These are phyloP conservation scores for Lactifluus subvellereus DNA, from an alignment of 768 basidiomycete genomes.

Conservation along the genomic window DNA sequence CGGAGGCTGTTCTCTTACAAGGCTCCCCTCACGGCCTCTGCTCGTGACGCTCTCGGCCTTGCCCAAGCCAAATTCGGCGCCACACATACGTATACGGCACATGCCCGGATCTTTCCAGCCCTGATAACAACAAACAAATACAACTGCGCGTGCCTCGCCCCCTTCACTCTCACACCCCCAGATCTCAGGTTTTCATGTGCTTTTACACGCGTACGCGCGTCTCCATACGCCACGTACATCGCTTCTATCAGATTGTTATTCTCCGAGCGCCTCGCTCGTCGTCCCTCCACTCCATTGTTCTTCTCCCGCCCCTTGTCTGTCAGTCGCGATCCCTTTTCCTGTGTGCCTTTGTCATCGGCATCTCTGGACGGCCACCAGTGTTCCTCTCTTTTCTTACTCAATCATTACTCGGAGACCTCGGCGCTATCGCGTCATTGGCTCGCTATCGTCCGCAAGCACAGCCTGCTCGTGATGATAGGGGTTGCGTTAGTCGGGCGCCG, in stretches of 20 bases:
- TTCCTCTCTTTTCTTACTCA: conserved; percentile 1
- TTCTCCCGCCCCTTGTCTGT: background rate
- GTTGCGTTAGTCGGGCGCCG: conserved; percentile 20
- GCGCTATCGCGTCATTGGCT: background rate
- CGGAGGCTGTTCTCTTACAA: background rate
- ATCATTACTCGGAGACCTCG: background rate
- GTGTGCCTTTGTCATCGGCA: background rate
- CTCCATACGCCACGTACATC: conserved; percentile 17
- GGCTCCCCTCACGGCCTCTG: background rate
- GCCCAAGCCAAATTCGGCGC: conserved; percentile 11
- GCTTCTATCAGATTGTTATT: conserved; percentile 22
- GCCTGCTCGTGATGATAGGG: conserved; percentile 11
- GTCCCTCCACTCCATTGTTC: background rate
- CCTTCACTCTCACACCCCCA: conserved; percentile 1
- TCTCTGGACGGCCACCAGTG: background rate
- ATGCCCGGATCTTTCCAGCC: conserved; percentile 19
- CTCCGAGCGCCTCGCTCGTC: conserved; percentile 21
- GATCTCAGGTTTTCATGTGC: conserved; percentile 19
- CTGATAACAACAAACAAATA: conserved; percentile 9
- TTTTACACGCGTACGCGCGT: conserved; percentile 16
- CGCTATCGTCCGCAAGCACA: background rate
- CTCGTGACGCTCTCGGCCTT: conserved; percentile 1
- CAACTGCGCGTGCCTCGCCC: background rate
- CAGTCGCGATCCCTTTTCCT: background rate
- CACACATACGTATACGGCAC: background rate